Base-by-base conservation (phyloP, 345 rosid genomes). In the Schrenkiella parvula region DNA sequence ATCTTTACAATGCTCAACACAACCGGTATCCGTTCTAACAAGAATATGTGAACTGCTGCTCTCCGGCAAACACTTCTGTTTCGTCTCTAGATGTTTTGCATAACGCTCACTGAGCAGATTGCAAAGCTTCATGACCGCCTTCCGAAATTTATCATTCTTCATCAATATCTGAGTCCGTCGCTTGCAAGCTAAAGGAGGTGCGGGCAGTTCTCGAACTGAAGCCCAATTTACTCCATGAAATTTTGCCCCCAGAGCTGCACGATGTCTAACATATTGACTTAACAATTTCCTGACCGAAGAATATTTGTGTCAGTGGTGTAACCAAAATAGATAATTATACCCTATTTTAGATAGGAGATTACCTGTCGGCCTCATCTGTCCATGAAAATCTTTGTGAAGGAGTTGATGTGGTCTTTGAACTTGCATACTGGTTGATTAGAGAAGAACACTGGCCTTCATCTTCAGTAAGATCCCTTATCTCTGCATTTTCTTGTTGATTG, bases 301-400 rank as follows among this genome's bases (percentile, higher is more conserved):
- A 81, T 15, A 72, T 22, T 74, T 47, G 59, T 7, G 73, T 72
- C 43, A 78, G 74, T 55, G 25, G 28, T 12, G 65, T 50, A 54
- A 54, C 50, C 55, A 23, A 75, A 51, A 38, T 35, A 56, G 19
- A 46, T 37, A 52, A n/a, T 31, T 55, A 56, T 21, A 72, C 19
- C 21, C 56, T 37, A 58, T 29, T 0, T 11, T 28, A 51, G 64
- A 52, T 18, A 17, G 54, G 67, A 74, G 46, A 50, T 73, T 83
- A 91, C 99, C 92, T 91, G 81, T 93, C 99, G 1, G 86, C 84
- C 79, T 81, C 90, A 80, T 91, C 99, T 47, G 95, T 89, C 99
- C 99, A 93, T 19, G 56, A 75, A 79, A 84, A 89, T 76, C 92
- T 88, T 68, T 70, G 82, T 37, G 68, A 78, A 34, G 86, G 88